Base-by-base conservation (phyloP, 352 stramenopile genomes). In the Globisporangium barbulae region DNA sequence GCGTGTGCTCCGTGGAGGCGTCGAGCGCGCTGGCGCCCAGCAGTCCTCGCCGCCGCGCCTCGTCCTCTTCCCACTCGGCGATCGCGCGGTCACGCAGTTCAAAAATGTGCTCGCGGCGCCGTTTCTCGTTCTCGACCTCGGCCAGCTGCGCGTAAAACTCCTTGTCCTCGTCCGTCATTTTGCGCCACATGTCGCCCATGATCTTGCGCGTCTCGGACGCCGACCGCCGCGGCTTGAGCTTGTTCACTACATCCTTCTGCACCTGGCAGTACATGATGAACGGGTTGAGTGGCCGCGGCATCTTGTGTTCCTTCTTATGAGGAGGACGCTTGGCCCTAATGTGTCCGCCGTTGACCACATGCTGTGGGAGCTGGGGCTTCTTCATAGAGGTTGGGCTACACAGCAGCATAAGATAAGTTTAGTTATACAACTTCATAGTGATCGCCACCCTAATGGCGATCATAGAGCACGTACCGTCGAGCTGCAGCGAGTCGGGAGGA, bases 191-290 rank as follows among this genome's bases (percentile, higher is more conserved):
- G 45, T 93, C 84, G 44, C 84, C 84, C 57, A 93, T 78, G 47
- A 93, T 89, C 71, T 93, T 93, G 8, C 84, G 68, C 42, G 75
- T 89, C 61, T 93, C 84, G 17, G 82, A 76, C 15, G 84, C 84
- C 33, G 84, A 93, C 4, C 80, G 80, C 0, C 76, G 70, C 8
- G 67, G 56, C 54, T 83, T 83, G n/a, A 73, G 75, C 19, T 80
- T 82, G 25, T 68, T 69, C 25, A 91, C 71, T 31, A 74, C 62
- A 19, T 91, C 82, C 42, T 90, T 89, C 47, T 93, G 84, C 49
- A 91, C 73, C 68, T 93, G 84, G 47, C 84, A 93, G 62, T 80
- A 93, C 70, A 93, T 82, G 58, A 93, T 90, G 63, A 93, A 93
- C 42, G 84, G 80, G 42, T 93, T 93, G 71, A 93, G 87, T 35